Conservation (phyloP, 345 rosid species). For the Eucalyptus cloeziana region DNA sequence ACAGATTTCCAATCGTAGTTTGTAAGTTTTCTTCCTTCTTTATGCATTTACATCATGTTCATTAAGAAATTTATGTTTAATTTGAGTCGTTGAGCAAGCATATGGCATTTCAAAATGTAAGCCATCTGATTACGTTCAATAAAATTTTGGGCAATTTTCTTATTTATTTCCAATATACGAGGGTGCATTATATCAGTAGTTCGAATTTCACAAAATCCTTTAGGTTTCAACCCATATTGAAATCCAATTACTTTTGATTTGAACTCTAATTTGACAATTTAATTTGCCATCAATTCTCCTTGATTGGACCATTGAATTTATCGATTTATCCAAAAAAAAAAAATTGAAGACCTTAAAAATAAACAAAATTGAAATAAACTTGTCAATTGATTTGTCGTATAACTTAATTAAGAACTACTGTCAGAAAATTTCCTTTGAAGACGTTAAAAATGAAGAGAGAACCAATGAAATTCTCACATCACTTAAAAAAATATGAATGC, state of each 20-base stretch:
- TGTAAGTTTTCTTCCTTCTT: background rate
- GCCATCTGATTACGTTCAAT: background rate
- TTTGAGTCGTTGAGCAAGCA: background rate
- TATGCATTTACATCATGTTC: background rate
- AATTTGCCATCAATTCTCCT: background rate
- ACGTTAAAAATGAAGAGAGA: too few species aligned
- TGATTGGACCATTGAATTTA: background rate
- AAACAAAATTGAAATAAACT: too few species aligned
- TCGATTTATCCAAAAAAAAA: background rate
- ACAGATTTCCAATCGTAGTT: background rate
- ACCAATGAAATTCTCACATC: too few species aligned
- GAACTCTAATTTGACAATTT: background rate
- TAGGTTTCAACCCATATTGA: background rate
- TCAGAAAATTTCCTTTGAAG: too few species aligned
- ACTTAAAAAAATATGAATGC: too few species aligned
- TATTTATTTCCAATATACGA: background rate
- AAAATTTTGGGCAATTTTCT: background rate
- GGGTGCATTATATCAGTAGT: background rate
- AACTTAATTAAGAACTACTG: background rate
- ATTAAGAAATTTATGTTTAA: background rate
- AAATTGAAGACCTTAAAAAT: background rate
- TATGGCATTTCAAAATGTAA: background rate
- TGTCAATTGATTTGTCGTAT: too few species aligned
- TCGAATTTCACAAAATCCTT: background rate
- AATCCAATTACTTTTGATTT: background rate